phyloP scores from a whole-genome alignment of 2,329 filamentous ascomycete genomes.

The Sporothrix inflata region DNA sequence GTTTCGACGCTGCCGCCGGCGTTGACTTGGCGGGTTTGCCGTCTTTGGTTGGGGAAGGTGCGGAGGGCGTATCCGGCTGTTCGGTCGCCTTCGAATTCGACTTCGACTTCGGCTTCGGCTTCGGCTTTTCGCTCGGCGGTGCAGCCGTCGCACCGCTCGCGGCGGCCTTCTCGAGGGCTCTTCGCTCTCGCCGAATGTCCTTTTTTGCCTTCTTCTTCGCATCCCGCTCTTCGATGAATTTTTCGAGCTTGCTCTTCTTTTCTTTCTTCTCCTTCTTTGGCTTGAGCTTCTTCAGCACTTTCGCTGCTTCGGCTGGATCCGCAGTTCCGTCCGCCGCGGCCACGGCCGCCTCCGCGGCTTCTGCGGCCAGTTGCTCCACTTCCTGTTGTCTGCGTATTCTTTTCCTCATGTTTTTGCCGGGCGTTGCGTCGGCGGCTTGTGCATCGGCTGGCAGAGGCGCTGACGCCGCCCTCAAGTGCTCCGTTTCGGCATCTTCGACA shows the following conservation, averaged over 20 bases:
- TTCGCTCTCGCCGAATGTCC: not conserved
- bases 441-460: not conserved
- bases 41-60: not conserved
- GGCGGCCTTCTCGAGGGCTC: not conserved
- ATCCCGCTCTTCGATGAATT: not conserved
- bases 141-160: not conserved
- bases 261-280: not conserved
- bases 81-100: not conserved
- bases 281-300: not conserved
- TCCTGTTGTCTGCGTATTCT: constrained; percentile 27
- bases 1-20: not conserved
- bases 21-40: not conserved
- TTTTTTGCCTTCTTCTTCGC: constrained; percentile 15
- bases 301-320: not conserved
- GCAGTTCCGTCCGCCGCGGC: not conserved
- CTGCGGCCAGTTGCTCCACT: constrained; percentile 11
- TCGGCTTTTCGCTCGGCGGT: not conserved
- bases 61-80: not conserved
- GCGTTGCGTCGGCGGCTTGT: not conserved
- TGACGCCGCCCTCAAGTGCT: not conserved
- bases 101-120: not conserved
- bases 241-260: not conserved
- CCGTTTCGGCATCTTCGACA: not conserved
- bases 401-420: constrained; percentile 32
- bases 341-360: not conserved